Conservation (phyloP, 768 basidiomycete species). For the Lentinula detonsa region DNA sequence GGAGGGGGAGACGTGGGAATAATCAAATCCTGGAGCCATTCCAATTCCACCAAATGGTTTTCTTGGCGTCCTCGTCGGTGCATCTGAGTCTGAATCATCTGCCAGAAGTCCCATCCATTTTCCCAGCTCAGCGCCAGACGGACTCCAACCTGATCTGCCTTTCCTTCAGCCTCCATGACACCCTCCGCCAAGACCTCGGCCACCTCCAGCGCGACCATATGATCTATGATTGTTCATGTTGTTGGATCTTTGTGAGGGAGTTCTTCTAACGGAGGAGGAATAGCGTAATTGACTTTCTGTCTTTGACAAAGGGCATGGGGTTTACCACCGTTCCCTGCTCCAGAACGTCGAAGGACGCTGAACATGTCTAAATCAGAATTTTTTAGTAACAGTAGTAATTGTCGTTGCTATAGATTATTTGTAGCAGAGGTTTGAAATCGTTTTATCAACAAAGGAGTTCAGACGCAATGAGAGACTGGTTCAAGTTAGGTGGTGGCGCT, state of each 20-base stretch:
- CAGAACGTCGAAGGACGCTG: neutral
- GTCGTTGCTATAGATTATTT: too few relatives aligned
- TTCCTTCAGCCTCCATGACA: slow-evolving; percentile 26
- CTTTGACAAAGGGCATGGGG: slow-evolving; percentile 66
- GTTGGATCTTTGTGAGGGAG: slow-evolving; percentile 30
- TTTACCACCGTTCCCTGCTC: slow-evolving; percentile 24
- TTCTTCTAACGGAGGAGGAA: slow-evolving; percentile 78
- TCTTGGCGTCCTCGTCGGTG: slow-evolving; percentile 64
- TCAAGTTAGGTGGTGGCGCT: too few relatives aligned
- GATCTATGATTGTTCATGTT: neutral
- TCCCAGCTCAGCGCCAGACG: too few relatives aligned
- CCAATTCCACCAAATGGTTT: slow-evolving; percentile 54
- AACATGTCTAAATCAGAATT: too few relatives aligned
- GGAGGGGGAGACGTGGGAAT: too few relatives aligned
- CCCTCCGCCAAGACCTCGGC: slow-evolving; percentile 19
- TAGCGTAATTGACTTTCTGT: slow-evolving; percentile 70
- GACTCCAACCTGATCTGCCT: slow-evolving; percentile 69
- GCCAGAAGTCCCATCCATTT: too few relatives aligned
- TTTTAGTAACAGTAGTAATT: too few relatives aligned
- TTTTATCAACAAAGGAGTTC: too few relatives aligned
- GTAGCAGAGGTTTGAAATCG: too few relatives aligned
- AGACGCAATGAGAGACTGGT: too few relatives aligned
- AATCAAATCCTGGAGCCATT: too few relatives aligned
- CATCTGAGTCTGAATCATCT: too few relatives aligned
- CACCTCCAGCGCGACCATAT: slow-evolving; percentile 13